Evolutionary conservation across 768 basidiomycete genomes (phyloP).

Genomic region (Antrodiella citrinella): DNA sequence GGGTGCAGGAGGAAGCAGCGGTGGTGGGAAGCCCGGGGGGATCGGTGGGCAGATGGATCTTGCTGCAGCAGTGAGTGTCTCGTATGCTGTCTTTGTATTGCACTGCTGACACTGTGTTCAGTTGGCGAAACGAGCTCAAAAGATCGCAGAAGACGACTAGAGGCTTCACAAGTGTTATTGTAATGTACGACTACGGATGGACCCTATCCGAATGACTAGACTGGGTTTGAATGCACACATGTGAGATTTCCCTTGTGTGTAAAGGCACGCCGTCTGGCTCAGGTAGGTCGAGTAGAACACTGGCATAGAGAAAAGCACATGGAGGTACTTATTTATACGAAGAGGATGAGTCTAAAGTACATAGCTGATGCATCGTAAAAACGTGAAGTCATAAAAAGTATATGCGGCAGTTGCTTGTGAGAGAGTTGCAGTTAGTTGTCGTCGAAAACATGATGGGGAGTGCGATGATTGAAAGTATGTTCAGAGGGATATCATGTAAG

Average conservation of each 20-base stretch:
- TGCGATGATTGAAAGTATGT: too few species aligned
- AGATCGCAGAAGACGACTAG: constrained; percentile 40
- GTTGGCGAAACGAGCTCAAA: constrained; percentile 76
- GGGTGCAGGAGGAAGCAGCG: too few species aligned
- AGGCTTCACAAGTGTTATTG: too few species aligned
- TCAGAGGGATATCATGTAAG: background rate
- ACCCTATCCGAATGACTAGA: too few species aligned
- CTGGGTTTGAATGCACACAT: too few species aligned
- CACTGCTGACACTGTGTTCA: too few species aligned
- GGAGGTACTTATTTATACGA: constrained; percentile 4
- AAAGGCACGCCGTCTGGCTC: too few species aligned
- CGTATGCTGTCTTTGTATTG: too few species aligned
- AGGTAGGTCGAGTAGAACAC: background rate
- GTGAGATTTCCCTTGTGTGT: too few species aligned
- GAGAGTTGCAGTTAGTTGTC: background rate
- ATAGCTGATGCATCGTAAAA: background rate
- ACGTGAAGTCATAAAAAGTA: background rate
- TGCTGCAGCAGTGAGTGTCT: constrained; percentile 65
- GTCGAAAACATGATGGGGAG: background rate
- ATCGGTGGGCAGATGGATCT: constrained; percentile 66
- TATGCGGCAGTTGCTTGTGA: background rate
- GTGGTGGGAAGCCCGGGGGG: constrained; percentile 33
- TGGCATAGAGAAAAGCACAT: constrained; percentile 7
- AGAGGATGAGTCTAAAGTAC: background rate
- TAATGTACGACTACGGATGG: too few species aligned